These are phyloP conservation scores for Globisporangium nunn DNA, from an alignment of 352 stramenopile species.

Conservation along the genomic window DNA sequence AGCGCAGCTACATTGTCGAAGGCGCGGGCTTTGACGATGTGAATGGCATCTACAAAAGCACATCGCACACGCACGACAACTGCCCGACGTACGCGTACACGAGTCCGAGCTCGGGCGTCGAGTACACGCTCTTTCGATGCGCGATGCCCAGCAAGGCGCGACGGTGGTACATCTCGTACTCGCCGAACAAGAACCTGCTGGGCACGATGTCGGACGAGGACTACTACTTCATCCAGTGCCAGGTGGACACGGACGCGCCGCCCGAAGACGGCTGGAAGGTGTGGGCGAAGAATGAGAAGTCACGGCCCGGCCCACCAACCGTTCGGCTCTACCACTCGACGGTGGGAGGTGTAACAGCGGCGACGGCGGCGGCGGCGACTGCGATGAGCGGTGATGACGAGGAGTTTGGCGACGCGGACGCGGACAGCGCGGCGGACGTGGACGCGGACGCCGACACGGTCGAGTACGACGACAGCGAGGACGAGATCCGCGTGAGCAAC, in stretches of 20 bases:
- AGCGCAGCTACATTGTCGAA: conserved; percentile 84
- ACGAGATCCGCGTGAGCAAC: conserved; percentile 87
- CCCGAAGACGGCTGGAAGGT: conserved; percentile 79
- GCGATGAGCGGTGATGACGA: neutral
- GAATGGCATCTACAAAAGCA: conserved; percentile 94
- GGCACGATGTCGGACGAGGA: conserved; percentile 84
- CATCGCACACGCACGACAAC: conserved; percentile 62
- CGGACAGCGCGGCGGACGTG: conserved; percentile 64
- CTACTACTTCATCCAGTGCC: conserved; percentile 81
- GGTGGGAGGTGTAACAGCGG: conserved; percentile 15
- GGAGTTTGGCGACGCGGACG: conserved; percentile 19
- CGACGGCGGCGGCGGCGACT: conserved; percentile 6
- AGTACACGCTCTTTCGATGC: conserved; percentile 96
- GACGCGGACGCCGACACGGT: conserved; percentile 76
- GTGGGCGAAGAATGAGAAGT: conserved; percentile 85
- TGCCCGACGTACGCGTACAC: conserved; percentile 63
- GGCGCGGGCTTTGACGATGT: conserved; percentile 85
- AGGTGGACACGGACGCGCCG: conserved; percentile 73
- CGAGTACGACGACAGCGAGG: conserved; percentile 87
- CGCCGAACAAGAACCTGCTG: conserved; percentile 80
- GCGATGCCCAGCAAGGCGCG: conserved; percentile 96
- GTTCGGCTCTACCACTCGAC: conserved; percentile 71
- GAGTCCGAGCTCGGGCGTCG: conserved; percentile 38
- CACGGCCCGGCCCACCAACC: conserved; percentile 44
- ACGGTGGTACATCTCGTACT: conserved; percentile 98